Base-by-base conservation (phyloP, 2,329 filamentous ascomycete genomes). In the Pseudogymnoascus sp. region DNA sequence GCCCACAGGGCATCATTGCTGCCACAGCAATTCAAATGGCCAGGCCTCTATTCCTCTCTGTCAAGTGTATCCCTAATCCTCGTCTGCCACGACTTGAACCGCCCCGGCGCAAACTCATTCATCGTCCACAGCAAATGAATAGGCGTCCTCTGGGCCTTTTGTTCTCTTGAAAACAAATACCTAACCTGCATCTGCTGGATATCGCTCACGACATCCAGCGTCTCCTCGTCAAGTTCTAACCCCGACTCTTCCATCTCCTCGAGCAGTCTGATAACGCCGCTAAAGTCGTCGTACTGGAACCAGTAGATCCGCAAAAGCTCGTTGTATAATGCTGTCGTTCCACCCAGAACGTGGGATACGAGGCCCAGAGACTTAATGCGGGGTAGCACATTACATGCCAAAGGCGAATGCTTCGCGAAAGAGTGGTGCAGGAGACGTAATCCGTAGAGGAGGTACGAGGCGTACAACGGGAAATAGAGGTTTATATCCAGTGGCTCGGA, bases 311-410 rank as follows among this genome's bases (percentile, higher is more conserved):
- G 73, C 23, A 90, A 78, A 35, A 91, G 79, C 58, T 84, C 79
- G 70, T 88, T 86, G 77, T 90, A 92, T 42, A 92, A 83, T 0
- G 81, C 77, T 0, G 88, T 88, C 16, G 85, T 86, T 5, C 84
- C 86, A 58, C 88, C 89, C 0, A 93, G 80, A 5, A 90, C 85
- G 69, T 88, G 90, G 0, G 87, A 88, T 1, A 84, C 82, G 1
- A 88, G 80, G 1, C 89, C 89, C 0, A 90, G 78, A 49, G 81
- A 78, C 70, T 89, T 89, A 68, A 92, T 77, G 6, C 82, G 81
- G 0, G 89, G 87, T 0, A 92, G 77, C 25, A 92, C 74, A 49
- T 80, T 79, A 49, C 89, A 79, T 0, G 80, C 78, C 0, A 89
- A 77, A 0, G 80, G 77, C 0, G 88, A 91, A 0, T 83, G 75